Base-by-base conservation (phyloP, 345 rosid genomes). In the Gossypium australe region DNA sequence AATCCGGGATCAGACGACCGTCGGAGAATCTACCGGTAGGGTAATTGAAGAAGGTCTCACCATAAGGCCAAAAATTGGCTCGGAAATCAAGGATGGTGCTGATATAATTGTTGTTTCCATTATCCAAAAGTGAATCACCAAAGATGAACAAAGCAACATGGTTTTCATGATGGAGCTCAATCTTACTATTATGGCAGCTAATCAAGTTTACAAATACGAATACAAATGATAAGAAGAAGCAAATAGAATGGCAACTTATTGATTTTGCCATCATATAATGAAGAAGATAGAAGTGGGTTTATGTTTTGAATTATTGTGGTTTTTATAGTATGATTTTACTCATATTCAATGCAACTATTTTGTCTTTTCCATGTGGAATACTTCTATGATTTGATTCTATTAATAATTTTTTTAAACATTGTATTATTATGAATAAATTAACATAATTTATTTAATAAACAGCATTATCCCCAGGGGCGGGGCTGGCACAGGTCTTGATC, bases 51-150 rank as follows among this genome's bases (percentile, higher is more conserved):
- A 82, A 83, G 38, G 81, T 81, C 49, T 77, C 75, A n/a, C 87
- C 86, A 11, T 82, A 86, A 1, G 91, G 90, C 80, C 72, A 68
- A 18, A 69, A 78, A 57, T 83, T 79, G 8, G 86, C 82, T 49
- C 52, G 68, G 1, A 10, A 51, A 72, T 12, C 27, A 47, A 6
- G 0, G 27, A 78, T 74, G 68, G 86, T 81, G 60, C 78, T 77
- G 80, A 81, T 80, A 41, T 75, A 76, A 45, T 86, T 84, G 70
- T 87, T 81, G 61, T 84, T 86, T 65, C 89, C 86, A 13, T 79
- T 71, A 71, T 85, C 89, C 64, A 83, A 84, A 0, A 79, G 2
- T 2, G 89, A 89, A 59, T 87, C 91, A 52, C 89, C 87, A 7
- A 84, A 84, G 25, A 85, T 49, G 52, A 83, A 84, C n/a, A 81